phyloP scores from a whole-genome alignment of 768 basidiomycete species.

The Strobilomyces confusus region DNA sequence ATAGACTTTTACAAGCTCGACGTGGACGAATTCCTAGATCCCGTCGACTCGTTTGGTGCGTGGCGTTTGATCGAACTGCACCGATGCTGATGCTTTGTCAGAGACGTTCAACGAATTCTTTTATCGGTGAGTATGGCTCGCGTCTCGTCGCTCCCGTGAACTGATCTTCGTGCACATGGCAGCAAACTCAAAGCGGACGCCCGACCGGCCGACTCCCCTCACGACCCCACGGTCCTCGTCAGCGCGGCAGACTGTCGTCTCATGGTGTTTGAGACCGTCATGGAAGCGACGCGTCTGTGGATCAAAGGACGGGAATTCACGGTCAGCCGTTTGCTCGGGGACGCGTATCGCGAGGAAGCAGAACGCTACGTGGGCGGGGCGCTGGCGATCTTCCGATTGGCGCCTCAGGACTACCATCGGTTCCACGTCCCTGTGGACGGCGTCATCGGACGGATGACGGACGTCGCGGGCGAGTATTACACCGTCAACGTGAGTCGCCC shows the following conservation, averaged over 20 bases:
- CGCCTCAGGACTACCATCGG: slow-evolving; percentile 94
- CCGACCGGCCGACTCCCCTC: slow-evolving; percentile 66
- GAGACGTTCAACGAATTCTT: slow-evolving; percentile 90
- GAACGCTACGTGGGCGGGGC: slow-evolving; percentile 77
- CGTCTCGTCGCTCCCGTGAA: background rate
- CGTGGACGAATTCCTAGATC: slow-evolving; percentile 77
- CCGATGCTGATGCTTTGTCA: no score
- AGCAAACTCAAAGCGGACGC: slow-evolving; percentile 85
- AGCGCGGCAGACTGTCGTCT: slow-evolving; percentile 95
- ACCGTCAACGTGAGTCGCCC: slow-evolving; percentile 79
- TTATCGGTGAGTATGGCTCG: slow-evolving; percentile 48
- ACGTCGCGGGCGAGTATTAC: slow-evolving; percentile 90
- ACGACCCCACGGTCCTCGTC: slow-evolving; percentile 76
- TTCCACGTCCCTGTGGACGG: slow-evolving; percentile 94
- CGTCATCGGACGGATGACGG: slow-evolving; percentile 73
- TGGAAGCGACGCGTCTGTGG: no score
- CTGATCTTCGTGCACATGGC: slow-evolving; percentile 8
- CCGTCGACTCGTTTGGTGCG: slow-evolving; percentile 78
- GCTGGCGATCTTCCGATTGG: slow-evolving; percentile 85
- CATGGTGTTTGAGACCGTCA: slow-evolving; percentile 87
- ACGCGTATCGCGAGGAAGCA: no score
- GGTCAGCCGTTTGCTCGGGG: no score
- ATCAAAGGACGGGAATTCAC: no score
- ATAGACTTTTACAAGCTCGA: slow-evolving; percentile 88
- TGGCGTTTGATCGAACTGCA: slow-evolving; percentile 7